Conservation (phyloP, 75 land plant genomes). For the Picea sitchensis region DNA sequence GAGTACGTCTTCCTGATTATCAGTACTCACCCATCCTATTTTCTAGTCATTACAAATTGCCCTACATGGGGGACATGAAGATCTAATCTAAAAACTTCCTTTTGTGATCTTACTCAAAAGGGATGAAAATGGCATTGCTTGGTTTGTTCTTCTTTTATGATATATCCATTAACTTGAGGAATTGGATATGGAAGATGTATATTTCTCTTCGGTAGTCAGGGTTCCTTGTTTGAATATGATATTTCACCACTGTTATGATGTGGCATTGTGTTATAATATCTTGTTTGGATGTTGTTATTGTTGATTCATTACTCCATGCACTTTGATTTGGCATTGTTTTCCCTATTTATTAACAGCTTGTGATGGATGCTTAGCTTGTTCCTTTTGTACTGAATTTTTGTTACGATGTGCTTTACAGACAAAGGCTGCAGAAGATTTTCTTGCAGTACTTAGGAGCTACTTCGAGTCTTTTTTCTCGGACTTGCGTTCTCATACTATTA, state of each 20-base stretch:
- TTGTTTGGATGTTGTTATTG: neutral
- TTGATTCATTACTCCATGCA: neutral
- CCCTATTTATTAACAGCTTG: neutral
- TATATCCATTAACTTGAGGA: neutral
- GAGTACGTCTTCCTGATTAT: neutral
- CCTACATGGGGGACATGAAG: neutral
- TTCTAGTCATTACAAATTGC: neutral
- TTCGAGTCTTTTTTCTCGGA: constrained; percentile 86
- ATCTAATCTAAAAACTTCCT: neutral
- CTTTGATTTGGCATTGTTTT: neutral
- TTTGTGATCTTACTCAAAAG: neutral
- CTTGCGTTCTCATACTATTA: constrained; percentile 90
- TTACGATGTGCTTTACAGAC: constrained; percentile 44
- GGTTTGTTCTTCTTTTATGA: neutral
- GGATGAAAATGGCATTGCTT: neutral
- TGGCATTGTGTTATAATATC: neutral
- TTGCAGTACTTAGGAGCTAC: constrained; percentile 60
- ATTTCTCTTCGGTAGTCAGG: neutral
- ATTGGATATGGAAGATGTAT: neutral
- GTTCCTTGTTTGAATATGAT: neutral
- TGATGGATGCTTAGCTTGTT: neutral
- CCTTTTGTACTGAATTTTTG: neutral
- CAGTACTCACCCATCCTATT: neutral
- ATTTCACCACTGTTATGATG: neutral
- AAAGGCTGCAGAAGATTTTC: constrained; percentile 77